Base-by-base conservation (phyloP, 176 grass and related monocot genomes). In the Thalia dealbata region DNA sequence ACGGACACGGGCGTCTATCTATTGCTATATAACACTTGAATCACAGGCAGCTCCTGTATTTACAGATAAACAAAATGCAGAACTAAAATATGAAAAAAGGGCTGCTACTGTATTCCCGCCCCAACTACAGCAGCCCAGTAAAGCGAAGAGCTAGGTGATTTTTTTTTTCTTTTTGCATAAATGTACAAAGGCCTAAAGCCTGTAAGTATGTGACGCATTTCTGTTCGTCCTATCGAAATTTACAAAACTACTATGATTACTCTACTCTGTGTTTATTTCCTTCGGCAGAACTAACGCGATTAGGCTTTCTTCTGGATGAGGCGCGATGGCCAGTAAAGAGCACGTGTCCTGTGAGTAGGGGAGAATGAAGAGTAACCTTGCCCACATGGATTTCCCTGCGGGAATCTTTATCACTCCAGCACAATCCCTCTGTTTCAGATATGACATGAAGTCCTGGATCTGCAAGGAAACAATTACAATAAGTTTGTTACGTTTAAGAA, bases 381-480 rank as follows among this genome's bases (percentile, higher is more conserved):
- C 70, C 89, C 92, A 89, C 87, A 96, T 86, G 19, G 86, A 70
- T 55, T 82, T 96, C 72, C 79, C 76, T 43, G 86, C 76, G 45
- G 89, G 78, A 67, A 96, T 76, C 80, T 86, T 96, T 80, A 96
- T 92, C 76, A 96, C 92, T 27, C 92, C 92, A 8, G 92, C 89
- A 29, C 86, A 96, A 25, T 92, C 89, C 76, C 87, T 92, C 52
- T 92, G 89, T 67, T 82, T 90, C 76, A 96, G 79, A 82, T 96
- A 96, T 72, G 84, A 81, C 81, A 87, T 86, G n/a, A 96, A 96
- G 79, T 96, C 89, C 71, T 85, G 84, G 55, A 92, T 86, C 92
- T 96, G 87, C 84, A 84, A 73, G 23, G 75, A 15, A 3, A 11
- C 18, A 44, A 67, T 38, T 4, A 38, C 4, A 38, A 38, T 2